These are phyloP conservation scores for Irpex lacteus DNA, from an alignment of 1,284 basidiomycete genomes.

Conservation along the genomic window DNA sequence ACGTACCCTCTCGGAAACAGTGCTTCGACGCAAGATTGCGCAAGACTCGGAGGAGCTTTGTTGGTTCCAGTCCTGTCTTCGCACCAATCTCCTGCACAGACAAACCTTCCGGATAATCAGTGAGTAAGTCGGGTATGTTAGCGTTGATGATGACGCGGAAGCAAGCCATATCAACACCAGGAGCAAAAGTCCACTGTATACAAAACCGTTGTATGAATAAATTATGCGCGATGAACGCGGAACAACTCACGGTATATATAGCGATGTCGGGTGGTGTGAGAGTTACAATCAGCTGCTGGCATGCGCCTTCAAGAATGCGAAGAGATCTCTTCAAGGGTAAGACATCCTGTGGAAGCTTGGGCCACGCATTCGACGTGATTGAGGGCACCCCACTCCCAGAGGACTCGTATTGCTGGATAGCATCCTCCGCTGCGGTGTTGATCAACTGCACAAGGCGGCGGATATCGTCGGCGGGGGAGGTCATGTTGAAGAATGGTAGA, in stretches of 20 bases:
- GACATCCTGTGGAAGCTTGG: background rate
- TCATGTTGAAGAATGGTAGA: background rate
- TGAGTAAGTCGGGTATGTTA: constrained; percentile 32
- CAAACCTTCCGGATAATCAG: constrained; percentile 28
- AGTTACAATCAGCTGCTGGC: background rate
- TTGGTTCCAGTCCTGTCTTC: constrained; percentile 26
- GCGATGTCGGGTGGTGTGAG: background rate
- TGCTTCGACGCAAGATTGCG: constrained; percentile 35
- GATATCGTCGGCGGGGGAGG: background rate
- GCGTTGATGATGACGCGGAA: constrained; percentile 19
- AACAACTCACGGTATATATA: background rate
- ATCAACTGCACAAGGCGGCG: background rate
- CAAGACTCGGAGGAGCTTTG: constrained; percentile 34
- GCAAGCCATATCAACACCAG: constrained; percentile 7
- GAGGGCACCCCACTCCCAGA: background rate
- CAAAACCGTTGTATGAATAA: background rate
- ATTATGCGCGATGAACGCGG: background rate
- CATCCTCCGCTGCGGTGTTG: background rate
- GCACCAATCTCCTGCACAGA: constrained; percentile 29
- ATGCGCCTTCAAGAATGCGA: background rate
- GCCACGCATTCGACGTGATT: background rate
- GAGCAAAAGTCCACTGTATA: background rate
- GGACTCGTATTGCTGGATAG: background rate
- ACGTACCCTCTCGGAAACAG: constrained; percentile 36
- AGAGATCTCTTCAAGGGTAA: background rate